A percentile compares a stretch with the other conserved stretches of the same genome.
phyloP scores from a whole-genome alignment of 2,329 filamentous ascomycete species.

The Cladosporium halotolerans region DNA sequence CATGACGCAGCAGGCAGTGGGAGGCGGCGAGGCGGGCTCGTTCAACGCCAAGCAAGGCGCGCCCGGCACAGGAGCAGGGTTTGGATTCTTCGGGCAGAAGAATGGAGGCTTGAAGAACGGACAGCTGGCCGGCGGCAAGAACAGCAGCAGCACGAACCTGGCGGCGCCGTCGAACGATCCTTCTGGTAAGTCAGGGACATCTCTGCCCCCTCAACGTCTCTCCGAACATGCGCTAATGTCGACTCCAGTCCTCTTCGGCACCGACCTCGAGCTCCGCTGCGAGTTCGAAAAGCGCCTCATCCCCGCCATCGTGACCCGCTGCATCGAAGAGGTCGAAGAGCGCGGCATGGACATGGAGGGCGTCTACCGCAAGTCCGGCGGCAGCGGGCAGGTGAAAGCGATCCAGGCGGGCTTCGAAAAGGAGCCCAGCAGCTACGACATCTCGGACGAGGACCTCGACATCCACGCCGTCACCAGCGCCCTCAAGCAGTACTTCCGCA shows the following conservation, averaged over 20 bases:
- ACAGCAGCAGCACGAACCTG: conserved; percentile 40
- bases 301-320: conserved; percentile 82
- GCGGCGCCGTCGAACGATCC: conserved; percentile 26
- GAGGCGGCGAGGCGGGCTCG: conserved; percentile 27
- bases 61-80: conserved; percentile 14
- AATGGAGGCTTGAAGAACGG: conserved; percentile 27
- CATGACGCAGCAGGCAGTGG: conserved; percentile 26
- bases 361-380: conserved; percentile 96
- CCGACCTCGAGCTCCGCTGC: conserved; percentile 76
- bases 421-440: conserved; percentile 71
- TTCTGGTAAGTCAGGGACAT: conserved; percentile 22
- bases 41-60: conserved; percentile 18
- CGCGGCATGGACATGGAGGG: conserved; percentile 96
- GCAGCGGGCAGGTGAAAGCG: conserved; percentile 80
- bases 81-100: conserved; percentile 34
- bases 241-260: conserved; percentile 66
- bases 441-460: conserved; percentile 87
- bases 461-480: conserved; percentile 95
- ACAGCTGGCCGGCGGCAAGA: conserved; percentile 33
- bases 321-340: conserved; percentile 92
- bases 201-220: neutral
- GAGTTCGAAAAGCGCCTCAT: conserved; percentile 86
- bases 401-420: conserved; percentile 90
- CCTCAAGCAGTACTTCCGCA: conserved; percentile 95
- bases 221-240: conserved; percentile 18